Conservation (phyloP, 768 basidiomycete genomes). For the Ramaria rubella region DNA sequence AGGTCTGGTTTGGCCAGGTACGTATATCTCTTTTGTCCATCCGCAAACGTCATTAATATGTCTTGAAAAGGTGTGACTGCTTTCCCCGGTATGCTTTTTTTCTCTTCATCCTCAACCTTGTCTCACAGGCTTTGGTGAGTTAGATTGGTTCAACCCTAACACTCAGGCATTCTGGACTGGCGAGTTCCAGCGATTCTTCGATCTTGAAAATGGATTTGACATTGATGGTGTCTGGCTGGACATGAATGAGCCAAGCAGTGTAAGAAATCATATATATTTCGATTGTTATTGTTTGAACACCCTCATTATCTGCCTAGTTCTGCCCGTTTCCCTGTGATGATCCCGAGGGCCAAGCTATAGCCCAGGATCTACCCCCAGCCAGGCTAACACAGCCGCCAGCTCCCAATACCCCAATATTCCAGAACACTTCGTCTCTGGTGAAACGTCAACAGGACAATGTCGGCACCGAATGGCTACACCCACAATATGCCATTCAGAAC, state of each 20-base stretch:
- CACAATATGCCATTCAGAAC: constrained; percentile 67
- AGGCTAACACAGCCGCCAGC: constrained; percentile 44
- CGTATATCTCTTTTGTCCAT: constrained; percentile 45
- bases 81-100: constrained; percentile 38
- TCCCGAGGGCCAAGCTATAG: constrained; percentile 49
- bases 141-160: constrained; percentile 54
- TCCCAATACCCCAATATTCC: constrained; percentile 48
- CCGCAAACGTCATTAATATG: background rate
- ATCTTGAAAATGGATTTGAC: constrained; percentile 41
- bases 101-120: no score
- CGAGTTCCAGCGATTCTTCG: constrained; percentile 52
- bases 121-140: constrained; percentile 43
- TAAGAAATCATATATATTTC: constrained; percentile 23
- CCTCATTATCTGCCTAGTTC: constrained; percentile 37
- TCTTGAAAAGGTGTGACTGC: constrained; percentile 42
- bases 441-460: constrained; percentile 23
- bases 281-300: background rate
- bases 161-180: constrained; percentile 54
- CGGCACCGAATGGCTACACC: constrained; percentile 37
- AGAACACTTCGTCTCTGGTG: constrained; percentile 18
- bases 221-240: constrained; percentile 64
- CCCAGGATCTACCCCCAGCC: constrained; percentile 48
- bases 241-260: constrained; percentile 53
- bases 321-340: constrained; percentile 56
- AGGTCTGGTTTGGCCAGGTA: constrained; percentile 78